Percentiles rank a stretch among this genome's conserved stretches.
These are phyloP conservation scores for Neckera pumila DNA, from an alignment of 225 moss, liverwort and hornwort species.

Conservation along the genomic window DNA sequence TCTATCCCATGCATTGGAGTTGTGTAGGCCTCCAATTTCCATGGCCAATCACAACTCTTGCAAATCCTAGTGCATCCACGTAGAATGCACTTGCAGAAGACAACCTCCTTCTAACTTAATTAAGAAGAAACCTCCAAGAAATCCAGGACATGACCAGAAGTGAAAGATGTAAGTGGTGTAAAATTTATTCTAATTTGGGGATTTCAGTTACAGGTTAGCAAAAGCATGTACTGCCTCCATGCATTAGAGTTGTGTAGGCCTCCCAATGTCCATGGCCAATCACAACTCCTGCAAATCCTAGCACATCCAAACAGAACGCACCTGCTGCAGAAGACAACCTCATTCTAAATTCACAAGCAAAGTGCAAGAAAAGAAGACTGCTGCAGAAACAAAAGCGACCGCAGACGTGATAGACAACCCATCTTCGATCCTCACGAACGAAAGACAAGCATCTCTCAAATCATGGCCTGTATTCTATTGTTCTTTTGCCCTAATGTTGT, in stretches of 20 bases:
- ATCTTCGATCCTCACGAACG: background rate
- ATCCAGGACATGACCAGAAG: background rate
- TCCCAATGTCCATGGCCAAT: background rate
- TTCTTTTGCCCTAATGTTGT: background rate
- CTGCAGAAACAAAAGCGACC: background rate
- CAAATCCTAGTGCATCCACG: background rate
- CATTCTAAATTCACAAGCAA: background rate
- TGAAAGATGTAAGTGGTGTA: background rate
- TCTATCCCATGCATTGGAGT: background rate
- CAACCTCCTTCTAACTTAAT: background rate
- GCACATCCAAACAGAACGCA: background rate
- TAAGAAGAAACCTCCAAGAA: background rate
- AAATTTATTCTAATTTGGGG: background rate
- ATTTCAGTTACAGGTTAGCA: background rate
- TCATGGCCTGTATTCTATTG: background rate
- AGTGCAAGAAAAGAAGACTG: background rate
- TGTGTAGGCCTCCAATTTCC: background rate
- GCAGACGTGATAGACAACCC: background rate
- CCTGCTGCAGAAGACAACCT: background rate
- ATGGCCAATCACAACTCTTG: background rate
- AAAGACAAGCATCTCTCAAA: background rate
- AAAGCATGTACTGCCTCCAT: background rate
- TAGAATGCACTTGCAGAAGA: background rate
- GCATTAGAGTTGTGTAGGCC: background rate
- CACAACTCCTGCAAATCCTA: background rate